phyloP scores from a whole-genome alignment of 1,139 yeast species.

The Suhomyces atakaporum region DNA sequence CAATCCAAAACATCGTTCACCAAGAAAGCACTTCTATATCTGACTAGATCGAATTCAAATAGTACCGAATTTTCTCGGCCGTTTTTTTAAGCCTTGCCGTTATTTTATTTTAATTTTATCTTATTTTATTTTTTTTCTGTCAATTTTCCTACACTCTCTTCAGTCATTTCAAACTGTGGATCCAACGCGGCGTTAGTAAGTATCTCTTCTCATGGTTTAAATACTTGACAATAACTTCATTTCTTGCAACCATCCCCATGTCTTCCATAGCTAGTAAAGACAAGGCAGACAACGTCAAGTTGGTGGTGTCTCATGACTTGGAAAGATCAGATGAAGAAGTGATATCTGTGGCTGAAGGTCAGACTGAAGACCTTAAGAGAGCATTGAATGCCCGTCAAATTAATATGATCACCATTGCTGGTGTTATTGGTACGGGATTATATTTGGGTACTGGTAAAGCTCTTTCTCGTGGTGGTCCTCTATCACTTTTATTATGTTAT shows the following conservation, averaged over 20 bases:
- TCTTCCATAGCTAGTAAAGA: conserved; percentile 2
- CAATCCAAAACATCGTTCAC: no score
- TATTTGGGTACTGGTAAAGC: conserved; percentile 65
- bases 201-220: conserved; percentile 1
- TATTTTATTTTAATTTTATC: no score
- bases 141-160: no score
- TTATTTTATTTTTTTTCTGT: no score
- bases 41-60: no score
- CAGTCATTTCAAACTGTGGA: conserved; percentile 7
- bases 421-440: conserved; percentile 70
- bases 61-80: no score
- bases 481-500: conserved; percentile 59
- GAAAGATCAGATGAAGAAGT: conserved; percentile 12
- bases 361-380: conserved; percentile 38
- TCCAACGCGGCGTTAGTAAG: conserved; percentile 4
- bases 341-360: conserved; percentile 11
- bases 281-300: conserved; percentile 4
- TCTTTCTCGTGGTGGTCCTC: conserved; percentile 64
- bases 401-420: conserved; percentile 66
- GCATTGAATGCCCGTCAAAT: conserved; percentile 54
- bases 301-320: conserved; percentile 12
- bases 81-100: no score
- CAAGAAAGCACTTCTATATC: no score
- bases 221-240: conserved; percentile 1
- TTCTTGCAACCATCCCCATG: conserved; percentile 2